Evolutionary conservation across 495 filamentous ascomycete species (phyloP).

Genomic region (Filosporella fistucella): DNA sequence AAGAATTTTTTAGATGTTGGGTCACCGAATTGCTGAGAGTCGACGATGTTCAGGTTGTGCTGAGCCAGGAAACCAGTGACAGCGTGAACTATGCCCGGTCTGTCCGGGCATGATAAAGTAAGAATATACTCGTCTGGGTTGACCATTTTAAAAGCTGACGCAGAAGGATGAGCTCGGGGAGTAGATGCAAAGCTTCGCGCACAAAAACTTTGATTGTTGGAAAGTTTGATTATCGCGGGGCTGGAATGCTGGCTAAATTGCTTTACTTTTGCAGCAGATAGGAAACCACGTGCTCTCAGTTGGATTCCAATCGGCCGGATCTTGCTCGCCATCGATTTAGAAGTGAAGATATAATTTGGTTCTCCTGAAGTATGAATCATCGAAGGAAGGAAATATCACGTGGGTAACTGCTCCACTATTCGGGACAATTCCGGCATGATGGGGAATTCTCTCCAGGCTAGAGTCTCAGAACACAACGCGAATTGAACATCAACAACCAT

Average conservation of each 20-base stretch:
- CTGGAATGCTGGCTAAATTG: not conserved
- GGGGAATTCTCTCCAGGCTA: too few relatives aligned
- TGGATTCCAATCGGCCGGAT: not conserved
- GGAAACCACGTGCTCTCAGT: not conserved
- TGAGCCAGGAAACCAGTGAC: conserved; percentile 66
- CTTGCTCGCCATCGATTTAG: conserved; percentile 5
- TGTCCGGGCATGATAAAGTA: conserved; percentile 71
- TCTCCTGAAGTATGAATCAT: conserved; percentile 1
- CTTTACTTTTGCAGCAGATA: too few relatives aligned
- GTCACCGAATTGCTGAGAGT: conserved; percentile 72
- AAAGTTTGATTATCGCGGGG: not conserved
- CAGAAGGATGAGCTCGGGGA: not conserved
- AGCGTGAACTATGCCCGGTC: conserved; percentile 70
- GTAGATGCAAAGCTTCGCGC: not conserved
- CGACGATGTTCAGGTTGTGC: conserved; percentile 65
- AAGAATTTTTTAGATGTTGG: conserved; percentile 63
- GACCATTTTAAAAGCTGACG: conserved; percentile 6
- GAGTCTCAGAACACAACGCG: too few relatives aligned
- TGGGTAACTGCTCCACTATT: too few relatives aligned
- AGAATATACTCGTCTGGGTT: conserved; percentile 54
- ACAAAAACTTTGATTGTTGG: not conserved
- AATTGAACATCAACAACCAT: too few relatives aligned
- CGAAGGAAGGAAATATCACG: too few relatives aligned
- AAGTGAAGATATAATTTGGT: not conserved
- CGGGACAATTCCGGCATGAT: too few relatives aligned